Conservation (phyloP, 441 rosid genomes). For the Euphorbia schlechtendalii region DNA sequence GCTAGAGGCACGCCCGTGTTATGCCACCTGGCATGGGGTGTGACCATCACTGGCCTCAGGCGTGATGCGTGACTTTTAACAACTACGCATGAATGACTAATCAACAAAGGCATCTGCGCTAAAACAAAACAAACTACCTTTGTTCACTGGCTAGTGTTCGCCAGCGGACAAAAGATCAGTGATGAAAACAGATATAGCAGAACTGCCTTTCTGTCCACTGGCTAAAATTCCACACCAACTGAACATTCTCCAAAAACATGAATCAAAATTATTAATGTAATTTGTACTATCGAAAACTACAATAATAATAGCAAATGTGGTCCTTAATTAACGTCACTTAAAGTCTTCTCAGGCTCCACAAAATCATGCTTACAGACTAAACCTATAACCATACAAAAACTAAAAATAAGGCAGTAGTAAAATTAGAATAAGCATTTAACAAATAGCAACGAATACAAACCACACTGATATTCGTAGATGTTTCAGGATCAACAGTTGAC, state of each 20-base stretch:
- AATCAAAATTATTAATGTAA: neutral
- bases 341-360: neutral
- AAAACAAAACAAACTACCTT: neutral
- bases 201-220: neutral
- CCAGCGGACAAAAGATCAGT: neutral
- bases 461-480: slow-evolving; percentile 68
- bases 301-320: neutral
- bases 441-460: slow-evolving; percentile 25
- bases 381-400: slow-evolving; percentile 1
- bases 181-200: neutral
- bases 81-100: neutral
- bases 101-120: neutral
- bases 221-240: neutral
- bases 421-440: neutral
- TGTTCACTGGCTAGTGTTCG: neutral
- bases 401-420: neutral
- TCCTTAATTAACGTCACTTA: neutral
- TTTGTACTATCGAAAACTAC: neutral
- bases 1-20: too few relatives aligned
- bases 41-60: too few relatives aligned
- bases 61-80: too few relatives aligned
- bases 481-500: slow-evolving; percentile 94
- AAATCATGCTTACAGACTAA: neutral
- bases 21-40: too few relatives aligned
- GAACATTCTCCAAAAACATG: neutral